Percentiles rank a stretch among this genome's conserved stretches.
phyloP scores from a whole-genome alignment of 176 grass and related monocot species.

The Elymus sibiricus region DNA sequence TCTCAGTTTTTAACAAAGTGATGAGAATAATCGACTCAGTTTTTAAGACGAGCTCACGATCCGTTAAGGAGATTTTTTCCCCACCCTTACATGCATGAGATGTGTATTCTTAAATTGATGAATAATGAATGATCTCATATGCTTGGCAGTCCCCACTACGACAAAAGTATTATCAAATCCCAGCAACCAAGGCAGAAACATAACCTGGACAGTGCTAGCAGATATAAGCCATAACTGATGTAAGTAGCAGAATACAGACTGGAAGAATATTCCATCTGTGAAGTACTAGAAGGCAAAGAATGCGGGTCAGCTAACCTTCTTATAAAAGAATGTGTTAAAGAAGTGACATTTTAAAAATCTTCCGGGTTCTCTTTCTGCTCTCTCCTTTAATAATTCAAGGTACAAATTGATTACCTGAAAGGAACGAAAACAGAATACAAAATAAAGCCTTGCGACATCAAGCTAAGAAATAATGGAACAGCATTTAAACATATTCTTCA shows the following conservation, averaged over 20 bases:
- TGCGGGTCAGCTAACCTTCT: constrained; percentile 45
- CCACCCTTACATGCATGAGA: not conserved
- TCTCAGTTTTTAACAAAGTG: too few species aligned
- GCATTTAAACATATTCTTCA: constrained; percentile 14
- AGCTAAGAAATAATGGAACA: not conserved
- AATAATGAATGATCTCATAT: not conserved
- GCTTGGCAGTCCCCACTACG: not conserved
- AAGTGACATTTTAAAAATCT: constrained; percentile 84
- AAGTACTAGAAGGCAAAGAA: constrained; percentile 4
- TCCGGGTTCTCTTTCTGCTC: constrained; percentile 57
- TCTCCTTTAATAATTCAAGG: constrained; percentile 77
- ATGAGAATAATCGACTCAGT: too few species aligned
- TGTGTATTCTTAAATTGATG: not conserved
- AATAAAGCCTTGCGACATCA: not conserved
- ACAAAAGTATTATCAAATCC: not conserved
- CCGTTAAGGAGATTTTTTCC: too few species aligned
- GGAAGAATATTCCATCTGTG: not conserved
- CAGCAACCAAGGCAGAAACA: not conserved
- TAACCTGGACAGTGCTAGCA: not conserved
- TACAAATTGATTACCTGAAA: constrained; percentile 85
- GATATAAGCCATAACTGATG: not conserved
- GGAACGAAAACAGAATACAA: not conserved
- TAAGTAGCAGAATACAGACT: not conserved
- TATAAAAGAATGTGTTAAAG: constrained; percentile 91
- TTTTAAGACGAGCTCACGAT: too few species aligned